These are phyloP conservation scores for Aspergillus affinis DNA, from an alignment of 495 filamentous ascomycete species.

Conservation along the genomic window DNA sequence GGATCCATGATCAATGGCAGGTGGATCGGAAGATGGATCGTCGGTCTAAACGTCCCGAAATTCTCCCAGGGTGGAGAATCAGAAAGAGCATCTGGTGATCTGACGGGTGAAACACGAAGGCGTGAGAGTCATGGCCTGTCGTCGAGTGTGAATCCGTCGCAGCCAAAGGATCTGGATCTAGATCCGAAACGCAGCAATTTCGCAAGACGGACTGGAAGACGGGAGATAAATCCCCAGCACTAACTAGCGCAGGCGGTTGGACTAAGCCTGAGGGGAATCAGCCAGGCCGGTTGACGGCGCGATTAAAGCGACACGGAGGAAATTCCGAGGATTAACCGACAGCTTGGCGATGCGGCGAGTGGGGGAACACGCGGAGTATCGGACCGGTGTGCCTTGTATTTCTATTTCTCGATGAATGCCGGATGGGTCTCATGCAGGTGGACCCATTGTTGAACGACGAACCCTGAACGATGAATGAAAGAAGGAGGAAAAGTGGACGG, in stretches of 20 bases:
- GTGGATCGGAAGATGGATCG: not conserved
- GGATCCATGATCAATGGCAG: not conserved
- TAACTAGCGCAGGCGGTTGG: not conserved
- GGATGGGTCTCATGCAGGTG: not conserved
- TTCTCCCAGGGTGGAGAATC: conserved; percentile 6
- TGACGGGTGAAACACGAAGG: not conserved
- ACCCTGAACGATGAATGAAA: no score
- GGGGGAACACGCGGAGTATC: conserved; percentile 15
- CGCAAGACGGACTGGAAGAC: no score
- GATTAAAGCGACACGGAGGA: conserved; percentile 14
- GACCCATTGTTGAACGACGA: no score
- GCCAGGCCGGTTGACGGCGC: not conserved
- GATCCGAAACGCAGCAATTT: not conserved
- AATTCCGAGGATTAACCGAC: conserved; percentile 19
- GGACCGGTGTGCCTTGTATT: conserved; percentile 21
- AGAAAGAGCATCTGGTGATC: not conserved
- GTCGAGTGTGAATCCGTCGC: not conserved
- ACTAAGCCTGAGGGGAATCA: not conserved
- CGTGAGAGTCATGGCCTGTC: not conserved
- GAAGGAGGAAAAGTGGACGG: no score
- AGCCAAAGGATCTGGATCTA: not conserved
- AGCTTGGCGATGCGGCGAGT: conserved; percentile 7
- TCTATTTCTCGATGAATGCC: not conserved
- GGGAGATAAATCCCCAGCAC: not conserved
- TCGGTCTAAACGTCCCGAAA: not conserved